These are phyloP conservation scores for Apiospora malaysiana DNA, from an alignment of 2,329 filamentous ascomycete genomes.

Conservation along the genomic window DNA sequence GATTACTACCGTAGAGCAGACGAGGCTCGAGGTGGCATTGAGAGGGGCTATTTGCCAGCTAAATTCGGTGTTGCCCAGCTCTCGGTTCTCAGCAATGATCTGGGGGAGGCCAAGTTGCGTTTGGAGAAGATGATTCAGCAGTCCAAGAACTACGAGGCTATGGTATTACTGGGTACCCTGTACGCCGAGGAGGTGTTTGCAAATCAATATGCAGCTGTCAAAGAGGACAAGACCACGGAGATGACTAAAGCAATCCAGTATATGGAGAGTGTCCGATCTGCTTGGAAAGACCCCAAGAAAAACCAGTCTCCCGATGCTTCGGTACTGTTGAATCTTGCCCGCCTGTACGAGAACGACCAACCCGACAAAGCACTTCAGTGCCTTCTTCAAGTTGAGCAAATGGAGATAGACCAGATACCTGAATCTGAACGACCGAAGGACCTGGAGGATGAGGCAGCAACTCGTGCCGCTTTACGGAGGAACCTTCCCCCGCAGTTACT, in stretches of 20 bases:
- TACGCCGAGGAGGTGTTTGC: slow-evolving; percentile 95
- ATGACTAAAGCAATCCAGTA: slow-evolving; percentile 85
- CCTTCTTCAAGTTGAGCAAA: slow-evolving; percentile 87
- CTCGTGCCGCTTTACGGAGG: slow-evolving; percentile 71
- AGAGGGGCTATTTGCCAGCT: slow-evolving; percentile 88
- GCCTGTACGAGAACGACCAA: slow-evolving; percentile 84
- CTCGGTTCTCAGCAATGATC: slow-evolving; percentile 81
- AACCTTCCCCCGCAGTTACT: slow-evolving; percentile 86
- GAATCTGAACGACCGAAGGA: slow-evolving; percentile 70
- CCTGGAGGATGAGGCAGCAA: slow-evolving; percentile 63
- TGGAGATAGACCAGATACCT: slow-evolving; percentile 81
- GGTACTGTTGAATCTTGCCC: slow-evolving; percentile 88
- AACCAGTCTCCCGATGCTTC: slow-evolving; percentile 81
- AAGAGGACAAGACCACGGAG: slow-evolving; percentile 87
- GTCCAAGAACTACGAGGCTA: slow-evolving; percentile 82
- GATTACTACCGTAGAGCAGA: slow-evolving; percentile 92
- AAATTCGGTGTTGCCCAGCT: slow-evolving; percentile 95
- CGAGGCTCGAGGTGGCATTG: slow-evolving; percentile 88
- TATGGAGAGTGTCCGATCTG: slow-evolving; percentile 81
- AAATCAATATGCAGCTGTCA: slow-evolving; percentile 71
- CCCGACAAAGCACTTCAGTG: slow-evolving; percentile 94
- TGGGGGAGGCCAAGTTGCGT: slow-evolving; percentile 89
- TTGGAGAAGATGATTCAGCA: slow-evolving; percentile 94
- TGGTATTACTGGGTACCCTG: slow-evolving; percentile 88
- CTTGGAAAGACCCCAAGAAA: slow-evolving; percentile 94